phyloP scores from a whole-genome alignment of 2,329 filamentous ascomycete species.

The Lojkania enalia region DNA sequence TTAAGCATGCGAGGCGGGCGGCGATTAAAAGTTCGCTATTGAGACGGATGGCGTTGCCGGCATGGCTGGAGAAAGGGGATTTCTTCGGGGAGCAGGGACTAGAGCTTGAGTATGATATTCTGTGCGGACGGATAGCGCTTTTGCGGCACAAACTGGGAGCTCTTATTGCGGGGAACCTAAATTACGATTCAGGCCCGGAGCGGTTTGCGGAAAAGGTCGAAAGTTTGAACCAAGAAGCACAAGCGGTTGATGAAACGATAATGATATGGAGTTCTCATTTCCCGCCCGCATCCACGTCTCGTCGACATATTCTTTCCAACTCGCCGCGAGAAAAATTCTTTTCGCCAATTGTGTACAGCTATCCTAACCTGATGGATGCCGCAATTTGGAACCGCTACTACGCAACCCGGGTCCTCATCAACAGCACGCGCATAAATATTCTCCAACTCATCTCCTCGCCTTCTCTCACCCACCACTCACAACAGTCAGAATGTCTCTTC shows the following conservation, averaged over 20 bases:
- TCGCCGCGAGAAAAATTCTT: background rate
- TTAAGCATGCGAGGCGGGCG: conserved; percentile 33
- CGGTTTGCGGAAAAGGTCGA: background rate
- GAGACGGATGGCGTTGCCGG: conserved; percentile 26
- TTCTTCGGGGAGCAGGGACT: conserved; percentile 33
- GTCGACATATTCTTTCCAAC: background rate
- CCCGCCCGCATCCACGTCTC: background rate
- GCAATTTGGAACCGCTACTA: conserved; percentile 31
- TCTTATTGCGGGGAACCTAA: conserved; percentile 10
- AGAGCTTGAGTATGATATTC: conserved; percentile 33
- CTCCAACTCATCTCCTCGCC: conserved; percentile 11
- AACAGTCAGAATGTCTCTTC: background rate
- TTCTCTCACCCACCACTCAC: conserved; percentile 6
- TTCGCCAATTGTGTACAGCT: conserved; percentile 3
- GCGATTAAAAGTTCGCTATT: conserved; percentile 30
- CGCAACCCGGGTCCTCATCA: conserved; percentile 27
- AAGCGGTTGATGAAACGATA: background rate
- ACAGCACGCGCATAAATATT: conserved; percentile 22
- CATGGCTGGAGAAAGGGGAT: conserved; percentile 33
- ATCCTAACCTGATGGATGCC: conserved; percentile 21
- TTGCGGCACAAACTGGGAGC: background rate
- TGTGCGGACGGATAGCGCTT: conserved; percentile 2
- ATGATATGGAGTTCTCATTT: background rate
- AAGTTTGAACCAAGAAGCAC: background rate
- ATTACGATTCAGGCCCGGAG: background rate